phyloP scores from a whole-genome alignment of 2,329 filamentous ascomycete genomes.

The Aspergillus pseudoterreus region DNA sequence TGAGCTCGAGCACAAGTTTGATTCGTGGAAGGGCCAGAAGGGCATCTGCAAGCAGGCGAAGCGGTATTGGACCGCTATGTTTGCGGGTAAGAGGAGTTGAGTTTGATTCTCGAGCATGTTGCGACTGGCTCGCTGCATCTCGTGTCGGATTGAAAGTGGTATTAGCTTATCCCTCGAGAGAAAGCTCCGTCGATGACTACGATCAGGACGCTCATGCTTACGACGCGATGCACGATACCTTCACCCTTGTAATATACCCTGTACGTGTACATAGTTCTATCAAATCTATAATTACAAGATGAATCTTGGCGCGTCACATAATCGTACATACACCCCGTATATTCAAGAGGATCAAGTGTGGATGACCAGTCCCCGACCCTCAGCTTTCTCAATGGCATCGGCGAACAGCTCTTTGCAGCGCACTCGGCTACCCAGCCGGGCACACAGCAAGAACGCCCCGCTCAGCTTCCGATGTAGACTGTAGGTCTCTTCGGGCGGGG shows the following conservation, averaged over 20 bases:
- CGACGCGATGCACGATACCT: neutral
- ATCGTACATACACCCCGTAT: neutral
- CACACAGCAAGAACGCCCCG: conserved; percentile 90
- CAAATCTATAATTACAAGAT: conserved; percentile 11
- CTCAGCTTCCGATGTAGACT: conserved; percentile 91
- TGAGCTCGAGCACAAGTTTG: conserved; percentile 31
- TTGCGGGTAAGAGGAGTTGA: conserved; percentile 10
- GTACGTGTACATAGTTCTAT: conserved; percentile 5
- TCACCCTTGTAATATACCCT: conserved; percentile 2
- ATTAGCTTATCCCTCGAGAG: no score
- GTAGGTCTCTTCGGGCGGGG: conserved; percentile 96
- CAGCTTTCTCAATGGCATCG: conserved; percentile 29
- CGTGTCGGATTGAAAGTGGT: no score
- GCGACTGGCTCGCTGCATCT: neutral
- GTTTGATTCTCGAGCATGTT: neutral
- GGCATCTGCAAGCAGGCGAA: conserved; percentile 31
- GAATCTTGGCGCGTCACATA: no score
- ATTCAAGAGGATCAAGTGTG: neutral
- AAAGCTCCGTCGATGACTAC: no score
- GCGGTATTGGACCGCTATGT: conserved; percentile 35
- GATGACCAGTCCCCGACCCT: conserved; percentile 13
- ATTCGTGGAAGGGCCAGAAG: conserved; percentile 29
- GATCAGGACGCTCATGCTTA: neutral
- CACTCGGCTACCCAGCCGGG: conserved; percentile 77
- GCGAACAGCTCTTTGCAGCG: conserved; percentile 74